Evolutionary conservation across 192 early-diverging fungal species (phyloP), one percentile per base, ranked within the genome.

Genomic region (Coemansia sp.): DNA sequence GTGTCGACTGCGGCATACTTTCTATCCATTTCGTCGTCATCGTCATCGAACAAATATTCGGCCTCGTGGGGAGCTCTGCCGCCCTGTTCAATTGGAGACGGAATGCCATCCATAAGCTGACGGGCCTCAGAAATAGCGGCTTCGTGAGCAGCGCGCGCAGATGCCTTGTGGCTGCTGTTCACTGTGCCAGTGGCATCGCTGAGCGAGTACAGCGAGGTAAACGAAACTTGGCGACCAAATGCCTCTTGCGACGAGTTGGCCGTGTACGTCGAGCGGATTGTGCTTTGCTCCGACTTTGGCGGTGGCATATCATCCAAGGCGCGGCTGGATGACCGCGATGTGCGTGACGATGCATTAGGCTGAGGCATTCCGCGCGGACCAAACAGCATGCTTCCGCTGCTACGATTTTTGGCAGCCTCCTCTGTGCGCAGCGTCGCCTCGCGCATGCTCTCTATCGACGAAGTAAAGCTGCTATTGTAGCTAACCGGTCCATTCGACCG

Each of bases 371-470:
- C 76, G n/a, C 81, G 81, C 20, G 81, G 81, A 0, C 81, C 81
- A 75, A 78, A 75, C 44, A 83, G 39, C 81, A 83, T 78, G 60
- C 81, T 83, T 27, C 75, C 70, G 58, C 72, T 75, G 69, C 41
- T 68, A 8, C 72, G 53, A 9, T 67, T 75, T 6, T 61, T 60
- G 1, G 64, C 13, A 0, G 75, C 68, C 22, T 70, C 76, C 40
- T 78, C 75, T 5, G 81, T 67, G 12, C 75, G 73, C 47, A 67
- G 55, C 6, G 67, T 72, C 12, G 67, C 64, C 37, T 83, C 76
- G 59, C 69, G 81, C 75, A 83, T 83, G 66, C 76, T 78, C 50
- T 78, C 81, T 4, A 83, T 68, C 18, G 81, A 83, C 49, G 80
- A 74, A 10, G 71, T 62, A 32, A 78, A 78, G 69, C 75, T 82